Percentiles rank a stretch among this genome's conserved stretches.
Conservation (phyloP, 116 monocot genomes). For the Phalaenopsis hybrid region DNA sequence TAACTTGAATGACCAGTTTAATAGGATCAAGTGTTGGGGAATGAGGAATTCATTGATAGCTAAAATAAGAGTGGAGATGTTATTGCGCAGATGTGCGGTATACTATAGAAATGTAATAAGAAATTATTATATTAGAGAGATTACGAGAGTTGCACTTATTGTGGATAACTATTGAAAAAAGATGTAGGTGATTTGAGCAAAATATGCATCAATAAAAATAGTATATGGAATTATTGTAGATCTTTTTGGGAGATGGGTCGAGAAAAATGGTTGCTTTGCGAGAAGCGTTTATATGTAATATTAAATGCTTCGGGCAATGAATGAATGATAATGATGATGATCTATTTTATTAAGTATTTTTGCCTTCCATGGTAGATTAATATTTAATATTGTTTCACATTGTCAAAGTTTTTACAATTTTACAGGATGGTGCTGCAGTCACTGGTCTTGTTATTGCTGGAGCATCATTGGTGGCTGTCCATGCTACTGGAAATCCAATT, state of each 20-base stretch:
- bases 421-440: constrained; percentile 98
- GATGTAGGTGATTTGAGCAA: neutral
- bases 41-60: neutral
- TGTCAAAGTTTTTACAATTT: constrained; percentile 4
- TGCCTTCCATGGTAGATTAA: neutral
- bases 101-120: neutral
- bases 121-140: neutral
- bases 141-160: neutral
- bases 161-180: constrained; percentile 2
- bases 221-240: neutral
- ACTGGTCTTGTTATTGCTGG: constrained; percentile 90
- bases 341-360: neutral
- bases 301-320: too few species aligned
- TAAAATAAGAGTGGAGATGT: neutral
- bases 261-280: neutral
- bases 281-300: neutral
- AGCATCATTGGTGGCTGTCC: constrained; percentile 82
- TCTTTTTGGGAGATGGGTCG: neutral
- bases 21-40: neutral
- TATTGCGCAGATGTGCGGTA: neutral
- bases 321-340: neutral
- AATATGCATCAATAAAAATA: neutral
- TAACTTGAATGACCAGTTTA: neutral
- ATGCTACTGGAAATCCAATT: constrained; percentile 89
- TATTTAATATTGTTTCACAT: neutral